These are phyloP conservation scores for Didymosphaeria variabile DNA, from an alignment of 2,329 filamentous ascomycete species.

Conservation along the genomic window DNA sequence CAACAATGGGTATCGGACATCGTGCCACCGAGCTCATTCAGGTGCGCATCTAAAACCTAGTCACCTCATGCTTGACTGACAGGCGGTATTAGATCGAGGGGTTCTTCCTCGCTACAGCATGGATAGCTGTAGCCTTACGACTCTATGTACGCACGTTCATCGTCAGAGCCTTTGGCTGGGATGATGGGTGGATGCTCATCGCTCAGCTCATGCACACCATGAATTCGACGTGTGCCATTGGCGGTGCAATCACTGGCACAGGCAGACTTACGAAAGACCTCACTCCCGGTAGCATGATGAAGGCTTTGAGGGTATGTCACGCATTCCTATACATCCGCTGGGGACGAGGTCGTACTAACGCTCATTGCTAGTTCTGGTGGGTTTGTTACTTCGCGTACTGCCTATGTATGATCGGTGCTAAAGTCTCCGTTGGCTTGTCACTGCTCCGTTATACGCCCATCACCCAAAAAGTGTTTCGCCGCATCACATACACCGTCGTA, in stretches of 20 bases:
- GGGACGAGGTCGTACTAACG: background rate
- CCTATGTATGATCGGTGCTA: conserved; percentile 20
- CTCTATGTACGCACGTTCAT: conserved; percentile 20
- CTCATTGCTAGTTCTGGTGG: conserved; percentile 17
- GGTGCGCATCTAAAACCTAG: background rate
- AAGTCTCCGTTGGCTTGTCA: conserved; percentile 21
- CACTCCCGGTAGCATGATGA: conserved; percentile 12
- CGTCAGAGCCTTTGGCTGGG: conserved; percentile 23
- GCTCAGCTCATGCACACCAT: conserved; percentile 19
- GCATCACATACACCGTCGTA: conserved; percentile 34
- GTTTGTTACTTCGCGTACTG: conserved; percentile 19
- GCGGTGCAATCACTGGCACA: conserved; percentile 17
- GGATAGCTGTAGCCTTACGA: conserved; percentile 16
- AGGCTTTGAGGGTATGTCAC: conserved; percentile 4
- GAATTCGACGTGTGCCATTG: conserved; percentile 10
- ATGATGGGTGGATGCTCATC: conserved; percentile 26
- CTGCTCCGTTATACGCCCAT: conserved; percentile 19
- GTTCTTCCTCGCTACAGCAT: conserved; percentile 10
- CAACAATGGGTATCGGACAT: background rate
- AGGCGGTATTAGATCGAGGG: background rate
- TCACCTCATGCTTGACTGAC: background rate
- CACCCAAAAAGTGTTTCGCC: conserved; percentile 46
- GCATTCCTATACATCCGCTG: background rate
- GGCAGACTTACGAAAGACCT: conserved; percentile 14
- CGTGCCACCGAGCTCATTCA: background rate